Evolutionary conservation across 768 basidiomycete species (phyloP), one percentile per base, ranked within the genome.

Genomic region (Lactarius evosmus): DNA sequence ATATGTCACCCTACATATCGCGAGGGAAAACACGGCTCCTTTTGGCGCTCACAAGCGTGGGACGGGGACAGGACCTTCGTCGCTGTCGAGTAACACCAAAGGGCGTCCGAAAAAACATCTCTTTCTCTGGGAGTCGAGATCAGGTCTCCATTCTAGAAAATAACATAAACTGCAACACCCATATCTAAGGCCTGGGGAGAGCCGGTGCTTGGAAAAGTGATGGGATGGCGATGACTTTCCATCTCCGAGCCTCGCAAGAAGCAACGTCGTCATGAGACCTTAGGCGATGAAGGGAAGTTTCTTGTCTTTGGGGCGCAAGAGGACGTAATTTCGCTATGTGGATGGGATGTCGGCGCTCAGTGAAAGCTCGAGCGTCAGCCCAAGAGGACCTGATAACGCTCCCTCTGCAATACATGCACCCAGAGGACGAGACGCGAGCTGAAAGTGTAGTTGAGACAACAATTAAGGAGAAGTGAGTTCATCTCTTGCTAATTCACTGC

Each of bases 171-270:
- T 38, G 38, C 38, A 38, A 38, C 38, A 1, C 14, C 36, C 17
- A 19, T 19, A 41, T n/a, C n/a, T 4, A n/a, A 9, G 25, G 12
- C 27, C 40, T 44, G 40, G 29, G 7, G 17, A 56, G 56, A 14
- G 41, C n/a, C 27, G 30, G 34, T 17, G 30, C 7, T 8, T 30
- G 27, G 25, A 36, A 34, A 30, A 6, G 9, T 8, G 36, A 49
- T 34, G 33, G n/a, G 53, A 55, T 4, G 19, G 19, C 30, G 29
- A 52, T 27, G 49, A 27, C 30, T 30, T 54, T 55, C 53, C 53
- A 55, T 55, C 33, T 55, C 53, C 53, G 53, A 33, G 33, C 19
- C 16, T 25, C 53, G n/a, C 53, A 25, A 33, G 53, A 55, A 32
- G 32, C 33, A 19, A 19, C 33, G 53, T 34, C 29, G 50, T 51